Evolutionary conservation across 805 yeast species (phyloP), one percentile per base, ranked within the genome.

Genomic region (Dipodascopsis tothii): DNA sequence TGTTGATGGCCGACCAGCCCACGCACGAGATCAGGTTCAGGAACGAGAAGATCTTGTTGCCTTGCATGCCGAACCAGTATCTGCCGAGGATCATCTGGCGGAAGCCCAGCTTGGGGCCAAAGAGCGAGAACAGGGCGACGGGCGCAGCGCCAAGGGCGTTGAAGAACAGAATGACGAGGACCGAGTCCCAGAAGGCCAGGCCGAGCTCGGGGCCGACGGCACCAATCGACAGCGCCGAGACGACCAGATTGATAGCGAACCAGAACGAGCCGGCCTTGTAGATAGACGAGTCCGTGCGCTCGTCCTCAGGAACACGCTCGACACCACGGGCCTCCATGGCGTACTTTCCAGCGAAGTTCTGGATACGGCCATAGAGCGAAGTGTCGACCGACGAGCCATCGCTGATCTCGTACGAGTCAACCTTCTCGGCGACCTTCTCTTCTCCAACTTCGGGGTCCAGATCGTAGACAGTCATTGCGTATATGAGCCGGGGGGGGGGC

Each of bases 1-100:
- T 84, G 65, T 87, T 87, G 38, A 85, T 90, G 9, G 95, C 85
- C 65, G 90, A 84, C 96, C 96, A 87, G 56, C 96, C 96, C 44
- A 86, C 77, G 74, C 95, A 84, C 22, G 94, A 88, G 50, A 87
- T 63, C 58, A 80, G 74, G 60, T 86, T 86, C 61, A 87, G 70
- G 37, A 80, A 63, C 5, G 94, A 80, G 44, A 85, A 71, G 60
- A 94, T 75, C 39, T 20, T 17, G 65, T 82, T 79, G 39, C 82
- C 80, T 20, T 68, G 60, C 63, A 81, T 78, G 52, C 96, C 96
- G 50, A 80, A 72, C 54, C 85, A 72, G 63, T 71, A 86, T 56
- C 88, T 73, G 9, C 94, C 77, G 44, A 87, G 59, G 28, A 84
- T 72, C 82, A 86, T 81, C 62, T 87, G 95, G 66, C 96, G 78